These are phyloP conservation scores for Coniosporium tulheliwenetii DNA, from an alignment of 2,329 filamentous ascomycete species.

Conservation along the genomic window DNA sequence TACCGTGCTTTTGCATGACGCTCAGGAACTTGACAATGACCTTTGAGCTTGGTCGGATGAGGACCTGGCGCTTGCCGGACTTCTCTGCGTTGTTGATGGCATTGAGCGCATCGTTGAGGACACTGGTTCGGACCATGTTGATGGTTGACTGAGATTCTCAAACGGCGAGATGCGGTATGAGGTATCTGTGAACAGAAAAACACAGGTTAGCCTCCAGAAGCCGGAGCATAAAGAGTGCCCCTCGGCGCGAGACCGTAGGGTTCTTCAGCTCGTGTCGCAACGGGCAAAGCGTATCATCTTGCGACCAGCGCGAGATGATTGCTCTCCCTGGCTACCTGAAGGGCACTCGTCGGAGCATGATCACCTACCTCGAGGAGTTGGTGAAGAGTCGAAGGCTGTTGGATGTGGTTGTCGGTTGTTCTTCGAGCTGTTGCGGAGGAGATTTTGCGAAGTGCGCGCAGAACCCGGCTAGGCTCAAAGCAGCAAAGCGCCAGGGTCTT, in stretches of 20 bases:
- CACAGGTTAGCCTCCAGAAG: constrained; percentile 46
- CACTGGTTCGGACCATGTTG: constrained; percentile 98
- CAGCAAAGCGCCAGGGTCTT: too few relatives aligned
- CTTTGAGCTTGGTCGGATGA: constrained; percentile 97
- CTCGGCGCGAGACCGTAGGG: constrained; percentile 35
- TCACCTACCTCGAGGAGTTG: constrained; percentile 17
- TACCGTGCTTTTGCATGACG: constrained; percentile 99
- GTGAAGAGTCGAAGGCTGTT: too few relatives aligned
- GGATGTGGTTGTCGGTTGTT: too few relatives aligned
- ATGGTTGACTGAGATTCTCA: constrained; percentile 66
- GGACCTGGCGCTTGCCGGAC: constrained; percentile 96
- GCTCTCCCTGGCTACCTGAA: constrained; percentile 34
- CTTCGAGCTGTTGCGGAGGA: too few relatives aligned
- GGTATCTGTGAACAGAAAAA: constrained; percentile 35
- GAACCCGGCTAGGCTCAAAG: too few relatives aligned
- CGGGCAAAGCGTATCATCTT: constrained; percentile 30
- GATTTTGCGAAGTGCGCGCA: too few relatives aligned
- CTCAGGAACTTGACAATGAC: constrained; percentile 99
- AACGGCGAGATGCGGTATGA: constrained; percentile 44
- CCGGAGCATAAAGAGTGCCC: constrained; percentile 57
- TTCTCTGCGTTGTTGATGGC: constrained; percentile 99
- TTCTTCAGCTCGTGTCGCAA: constrained; percentile 49
- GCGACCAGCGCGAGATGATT: constrained; percentile 18
- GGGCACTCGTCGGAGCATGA: constrained; percentile 21
- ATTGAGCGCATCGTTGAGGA: constrained; percentile 77